A percentile compares a stretch with the other conserved stretches of the same genome.
Conservation (phyloP, 768 basidiomycete species). For the Hygrocybe punicea region DNA sequence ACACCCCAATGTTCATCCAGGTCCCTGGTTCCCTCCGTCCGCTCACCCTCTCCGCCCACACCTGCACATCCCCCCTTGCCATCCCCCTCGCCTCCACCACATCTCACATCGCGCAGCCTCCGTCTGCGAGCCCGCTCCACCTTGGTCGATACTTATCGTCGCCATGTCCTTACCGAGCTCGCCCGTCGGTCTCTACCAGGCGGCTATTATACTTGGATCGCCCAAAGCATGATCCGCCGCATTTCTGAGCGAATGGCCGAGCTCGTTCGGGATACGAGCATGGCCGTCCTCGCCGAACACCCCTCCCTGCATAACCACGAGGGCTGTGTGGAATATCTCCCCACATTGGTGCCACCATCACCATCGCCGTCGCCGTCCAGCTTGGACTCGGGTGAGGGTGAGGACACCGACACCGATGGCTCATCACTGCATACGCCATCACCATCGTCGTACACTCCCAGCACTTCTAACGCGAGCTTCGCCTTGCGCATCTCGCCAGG, state of each 20-base stretch:
- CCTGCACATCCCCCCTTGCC: constrained; percentile 30
- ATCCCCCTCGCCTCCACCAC: constrained; percentile 27
- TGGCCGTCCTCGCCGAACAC: constrained; percentile 8
- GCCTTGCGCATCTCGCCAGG: constrained; percentile 7
- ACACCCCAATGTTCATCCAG: constrained; percentile 15
- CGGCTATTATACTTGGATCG: constrained; percentile 54
- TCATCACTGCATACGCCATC: constrained; percentile 50
- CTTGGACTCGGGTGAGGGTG: constrained; percentile 42
- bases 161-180: constrained; percentile 56
- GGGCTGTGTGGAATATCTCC: constrained; percentile 5
- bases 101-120: constrained; percentile 41
- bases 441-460: constrained; percentile 26
- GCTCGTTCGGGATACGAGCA: constrained; percentile 37
- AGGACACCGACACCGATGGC: constrained; percentile 45
- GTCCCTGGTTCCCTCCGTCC: constrained; percentile 30
- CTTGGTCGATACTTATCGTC: constrained; percentile 64
- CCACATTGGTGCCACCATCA: neutral
- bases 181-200: constrained; percentile 35
- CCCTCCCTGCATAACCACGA: constrained; percentile 7
- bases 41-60: constrained; percentile 29
- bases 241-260: constrained; percentile 43
- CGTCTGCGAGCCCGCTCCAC: constrained; percentile 63
- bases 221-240: constrained; percentile 50
- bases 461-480: constrained; percentile 5
- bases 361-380: constrained; percentile 34